Conservation (phyloP, 2,329 filamentous ascomycete genomes). For the Trichoderma brevicompactum region DNA sequence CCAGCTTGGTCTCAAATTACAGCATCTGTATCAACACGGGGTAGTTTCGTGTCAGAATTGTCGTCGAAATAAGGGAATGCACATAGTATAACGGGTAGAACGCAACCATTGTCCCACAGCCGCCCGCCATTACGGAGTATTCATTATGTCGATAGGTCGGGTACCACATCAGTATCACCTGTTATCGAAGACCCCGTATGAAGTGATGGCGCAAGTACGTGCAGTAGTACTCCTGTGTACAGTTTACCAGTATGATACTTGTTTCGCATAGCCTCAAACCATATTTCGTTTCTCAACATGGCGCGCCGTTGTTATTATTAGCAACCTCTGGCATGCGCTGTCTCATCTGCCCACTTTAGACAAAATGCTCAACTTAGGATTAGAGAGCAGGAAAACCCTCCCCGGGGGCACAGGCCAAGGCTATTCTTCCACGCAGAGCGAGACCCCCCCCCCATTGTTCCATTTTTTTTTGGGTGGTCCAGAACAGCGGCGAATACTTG, state of each 20-base stretch:
- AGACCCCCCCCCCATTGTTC: background rate
- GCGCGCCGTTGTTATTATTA: constrained; percentile 1
- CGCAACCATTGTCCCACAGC: background rate
- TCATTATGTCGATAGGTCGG: no score
- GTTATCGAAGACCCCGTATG: no score
- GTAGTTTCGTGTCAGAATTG: background rate
- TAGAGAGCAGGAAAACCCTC: background rate
- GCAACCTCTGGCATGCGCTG: constrained; percentile 13
- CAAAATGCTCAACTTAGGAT: no score
- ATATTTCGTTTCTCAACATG: constrained; percentile 2
- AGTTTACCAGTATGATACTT: background rate
- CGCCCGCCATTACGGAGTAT: no score
- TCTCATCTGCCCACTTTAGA: background rate
- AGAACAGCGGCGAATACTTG: constrained; percentile 13
- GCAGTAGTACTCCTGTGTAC: background rate
- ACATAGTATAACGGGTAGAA: background rate
- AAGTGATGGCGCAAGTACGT: background rate
- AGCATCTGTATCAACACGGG: background rate
- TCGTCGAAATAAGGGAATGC: no score
- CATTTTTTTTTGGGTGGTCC: constrained; percentile 1
- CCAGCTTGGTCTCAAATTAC: background rate
- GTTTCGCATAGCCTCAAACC: background rate
- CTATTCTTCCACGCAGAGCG: background rate
- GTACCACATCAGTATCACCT: no score
- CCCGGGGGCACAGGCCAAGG: constrained; percentile 2